Percentiles rank a stretch among this genome's conserved stretches.
phyloP scores from a whole-genome alignment of 2,329 filamentous ascomycete genomes.

The Cytospora paraplurivora region DNA sequence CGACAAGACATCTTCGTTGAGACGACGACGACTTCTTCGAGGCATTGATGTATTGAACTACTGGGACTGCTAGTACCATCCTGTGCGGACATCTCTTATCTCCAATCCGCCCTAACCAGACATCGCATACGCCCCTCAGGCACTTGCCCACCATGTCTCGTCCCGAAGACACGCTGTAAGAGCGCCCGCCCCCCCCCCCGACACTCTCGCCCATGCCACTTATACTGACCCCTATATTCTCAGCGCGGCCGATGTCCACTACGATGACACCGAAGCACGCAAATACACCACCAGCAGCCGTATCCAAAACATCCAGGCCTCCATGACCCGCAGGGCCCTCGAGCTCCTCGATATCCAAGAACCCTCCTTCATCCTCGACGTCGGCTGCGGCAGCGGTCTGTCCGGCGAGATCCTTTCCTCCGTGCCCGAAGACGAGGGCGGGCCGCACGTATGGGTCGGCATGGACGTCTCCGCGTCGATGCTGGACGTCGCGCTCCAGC shows the following conservation, averaged over 20 bases:
- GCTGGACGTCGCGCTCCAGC: constrained; percentile 90
- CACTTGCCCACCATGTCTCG: constrained; percentile 74
- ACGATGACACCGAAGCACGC: constrained; percentile 91
- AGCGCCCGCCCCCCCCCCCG: constrained; percentile 29
- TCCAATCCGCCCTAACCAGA: constrained; percentile 20
- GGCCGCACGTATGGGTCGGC: constrained; percentile 93
- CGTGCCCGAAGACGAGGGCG: constrained; percentile 68
- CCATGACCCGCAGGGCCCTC: constrained; percentile 92
- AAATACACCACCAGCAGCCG: constrained; percentile 98
- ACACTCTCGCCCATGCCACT: constrained; percentile 27
- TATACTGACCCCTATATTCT: constrained; percentile 26
- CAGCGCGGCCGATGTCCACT: constrained; percentile 94
- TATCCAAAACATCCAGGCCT: constrained; percentile 91
- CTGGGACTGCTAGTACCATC: neutral
- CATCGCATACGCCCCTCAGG: neutral
- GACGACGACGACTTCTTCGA: neutral
- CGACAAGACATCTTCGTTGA: neutral
- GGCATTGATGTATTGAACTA: neutral
- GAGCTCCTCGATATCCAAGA: constrained; percentile 79
- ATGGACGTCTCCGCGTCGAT: constrained; percentile 96
- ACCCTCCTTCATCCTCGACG: constrained; percentile 88
- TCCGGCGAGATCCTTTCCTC: constrained; percentile 90
- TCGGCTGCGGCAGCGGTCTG: constrained; percentile 94
- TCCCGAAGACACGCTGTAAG: constrained; percentile 90
- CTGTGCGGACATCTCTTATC: neutral